Evolutionary conservation across 108 stramenopile species (phyloP).

Genomic region (Mediolabrus comicus): DNA sequence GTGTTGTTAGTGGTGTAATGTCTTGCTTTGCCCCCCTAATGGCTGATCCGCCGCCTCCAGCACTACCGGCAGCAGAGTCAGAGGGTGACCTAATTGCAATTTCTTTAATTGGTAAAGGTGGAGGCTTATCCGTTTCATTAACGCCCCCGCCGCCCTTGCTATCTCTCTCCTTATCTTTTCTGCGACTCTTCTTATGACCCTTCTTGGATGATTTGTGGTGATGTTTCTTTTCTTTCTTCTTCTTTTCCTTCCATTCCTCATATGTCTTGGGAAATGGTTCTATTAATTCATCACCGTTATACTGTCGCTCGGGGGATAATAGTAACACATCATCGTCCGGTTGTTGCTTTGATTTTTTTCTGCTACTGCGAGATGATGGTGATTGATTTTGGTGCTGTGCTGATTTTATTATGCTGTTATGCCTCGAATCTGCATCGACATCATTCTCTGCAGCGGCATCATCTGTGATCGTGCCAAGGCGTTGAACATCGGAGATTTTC

Average conservation of each 20-base stretch:
- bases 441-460: conserved; percentile 6
- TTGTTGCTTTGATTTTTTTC: not conserved
- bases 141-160: no score
- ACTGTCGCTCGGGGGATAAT: no score
- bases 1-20: not conserved
- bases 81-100: not conserved
- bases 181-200: conserved; percentile 13
- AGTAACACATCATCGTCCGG: not conserved
- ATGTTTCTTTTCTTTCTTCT: conserved; percentile 20
- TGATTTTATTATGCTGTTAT: no score
- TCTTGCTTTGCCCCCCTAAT: no score
- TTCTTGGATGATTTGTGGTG: conserved; percentile 28
- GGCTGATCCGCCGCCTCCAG: not conserved
- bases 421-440: not conserved
- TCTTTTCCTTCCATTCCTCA: conserved; percentile 17
- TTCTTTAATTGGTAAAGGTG: conserved; percentile 20
- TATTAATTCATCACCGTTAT: not conserved
- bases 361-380: no score
- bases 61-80: not conserved
- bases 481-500: conserved; percentile 5
- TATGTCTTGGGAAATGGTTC: conserved; percentile 9
- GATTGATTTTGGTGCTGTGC: no score
- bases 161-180: not conserved
- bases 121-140: not conserved
- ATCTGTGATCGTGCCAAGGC: conserved; percentile 8